Conservation (phyloP, 2,329 filamentous ascomycete genomes). For the Mollisia scopiformis region DNA sequence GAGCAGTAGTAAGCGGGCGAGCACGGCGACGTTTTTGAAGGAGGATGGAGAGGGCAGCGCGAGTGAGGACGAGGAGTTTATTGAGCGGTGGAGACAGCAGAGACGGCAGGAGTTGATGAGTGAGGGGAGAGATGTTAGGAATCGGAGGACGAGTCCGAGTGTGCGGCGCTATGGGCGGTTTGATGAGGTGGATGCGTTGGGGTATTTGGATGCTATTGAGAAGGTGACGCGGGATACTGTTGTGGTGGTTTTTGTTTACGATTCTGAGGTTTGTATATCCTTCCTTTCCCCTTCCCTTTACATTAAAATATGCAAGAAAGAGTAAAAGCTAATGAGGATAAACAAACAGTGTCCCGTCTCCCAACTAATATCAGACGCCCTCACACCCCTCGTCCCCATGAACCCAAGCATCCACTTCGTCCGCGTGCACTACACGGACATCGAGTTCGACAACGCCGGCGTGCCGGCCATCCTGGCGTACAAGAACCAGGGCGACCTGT, state of each 20-base stretch:
- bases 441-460: slow-evolving; percentile 88
- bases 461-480: slow-evolving; percentile 91
- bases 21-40: slow-evolving; percentile 25
- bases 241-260: slow-evolving; percentile 93
- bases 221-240: slow-evolving; percentile 79
- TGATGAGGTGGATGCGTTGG: slow-evolving; percentile 83
- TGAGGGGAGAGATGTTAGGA: slow-evolving; percentile 60
- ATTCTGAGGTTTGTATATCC: slow-evolving; percentile 69
- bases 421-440: slow-evolving; percentile 88
- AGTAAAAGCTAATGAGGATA: slow-evolving; percentile 23
- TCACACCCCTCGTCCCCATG: slow-evolving; percentile 72
- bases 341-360: slow-evolving; percentile 76
- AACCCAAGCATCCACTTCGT: slow-evolving; percentile 81
- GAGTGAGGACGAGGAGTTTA: slow-evolving; percentile 75
- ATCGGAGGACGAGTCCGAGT: slow-evolving; percentile 74
- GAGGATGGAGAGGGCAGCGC: slow-evolving; percentile 38
- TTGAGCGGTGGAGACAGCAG: slow-evolving; percentile 82
- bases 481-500: slow-evolving; percentile 82
- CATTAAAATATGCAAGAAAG: too few relatives aligned
- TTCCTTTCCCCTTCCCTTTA: slow-evolving; percentile 1
- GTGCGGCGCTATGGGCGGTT: slow-evolving; percentile 78
- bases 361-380: slow-evolving; percentile 74
- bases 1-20: slow-evolving; percentile 24
- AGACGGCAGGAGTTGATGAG: slow-evolving; percentile 77
- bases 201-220: slow-evolving; percentile 96